Evolutionary conservation across 495 filamentous ascomycete species (phyloP), one percentile per base, ranked within the genome.

Genomic region (Aspergillus homomorphus): DNA sequence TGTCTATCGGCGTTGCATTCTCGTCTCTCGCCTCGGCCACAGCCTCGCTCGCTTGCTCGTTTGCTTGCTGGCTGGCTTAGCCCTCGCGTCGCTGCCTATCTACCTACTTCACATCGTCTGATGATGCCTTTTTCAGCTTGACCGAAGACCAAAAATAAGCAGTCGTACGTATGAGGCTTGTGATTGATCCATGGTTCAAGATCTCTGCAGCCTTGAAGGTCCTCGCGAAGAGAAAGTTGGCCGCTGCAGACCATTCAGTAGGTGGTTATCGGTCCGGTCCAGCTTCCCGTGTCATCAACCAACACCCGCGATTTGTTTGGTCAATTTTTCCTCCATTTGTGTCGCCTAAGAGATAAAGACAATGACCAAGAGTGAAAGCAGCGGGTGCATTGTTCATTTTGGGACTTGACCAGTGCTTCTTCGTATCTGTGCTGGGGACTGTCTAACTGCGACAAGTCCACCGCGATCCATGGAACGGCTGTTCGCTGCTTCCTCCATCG

Each of bases 351-450:
- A 24, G 15, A 24, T n/a, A 28, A 12, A 7, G 23, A 18, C 48
- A 21, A 51, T 8, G 42, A 22, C 12, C 44, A 28, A 24, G n/a
- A 23, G 18, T 38, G 52, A 30, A 7, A 43, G 33, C 0, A 38
- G 26, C 53, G n/a, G 38, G 54, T 49, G 54, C 54, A 57, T 57
- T 57, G 45, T 57, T 49, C 54, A 7, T 50, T 57, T 50, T 46
- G 45, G 54, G 54, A 45, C 33, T 38, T 55, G 42, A n/a, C 42
- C 51, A 51, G 30, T 54, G 51, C 51, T 44, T 44, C 26, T 9
- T 38, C 33, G 33, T 44, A 24, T 16, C n/a, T 22, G 38, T 20
- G 41, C 16, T 55, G 19, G 21, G 22, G 33, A 45, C 24, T 19
- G 14, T 45, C 33, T 43, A 21, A n/a, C 26, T 24, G 45, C 33